Evolutionary conservation across 352 stramenopile genomes (phyloP), one percentile per base, ranked within the genome.

Genomic region (Phytophthora pluvialis): DNA sequence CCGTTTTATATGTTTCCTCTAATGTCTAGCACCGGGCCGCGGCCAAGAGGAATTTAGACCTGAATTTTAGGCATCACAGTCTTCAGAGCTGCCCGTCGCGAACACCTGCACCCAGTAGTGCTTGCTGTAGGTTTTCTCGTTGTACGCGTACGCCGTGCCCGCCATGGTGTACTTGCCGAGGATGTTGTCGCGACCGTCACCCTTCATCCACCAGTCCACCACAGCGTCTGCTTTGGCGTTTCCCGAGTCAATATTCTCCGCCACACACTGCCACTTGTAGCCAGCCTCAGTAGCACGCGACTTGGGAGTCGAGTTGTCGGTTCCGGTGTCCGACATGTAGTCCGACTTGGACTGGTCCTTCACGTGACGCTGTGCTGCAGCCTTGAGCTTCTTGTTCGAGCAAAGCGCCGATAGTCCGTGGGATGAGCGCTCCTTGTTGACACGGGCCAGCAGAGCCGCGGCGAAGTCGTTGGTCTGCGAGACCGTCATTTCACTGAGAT

Each of bases 31-130:
- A 31, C 31, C 11, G 21, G 2, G 21, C 21, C 21, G 21, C 21
- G 21, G 21, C 21, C 21, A 21, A 21, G 21, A 21, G 21, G 21
- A 21, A 2, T 21, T 21, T 21, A 21, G 21, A 21, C 1, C 21
- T 21, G 21, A 21, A 21, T 21, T 16, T 49, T 50, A 40, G 21
- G 11, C 28, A 39, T 66, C 62, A 32, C 62, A 70, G 4, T 62
- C 16, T 38, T 88, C 77, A 1, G 29, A 65, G 45, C 8, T 58
- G 26, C 79, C 57, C 0, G 53, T 60, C 29, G 53, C 77, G 53
- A 78, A 90, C 35, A 83, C 61, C 56, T 90, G 77, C 25, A 75
- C 83, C 75, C 78, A 88, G 60, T 76, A 88, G 63, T 79, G 65
- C 11, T 70, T 61, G 63, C 70, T 78, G 39, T 46, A 65, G 0